These are phyloP conservation scores for Nidula microcarpa DNA, from an alignment of 768 basidiomycete species.

Conservation along the genomic window DNA sequence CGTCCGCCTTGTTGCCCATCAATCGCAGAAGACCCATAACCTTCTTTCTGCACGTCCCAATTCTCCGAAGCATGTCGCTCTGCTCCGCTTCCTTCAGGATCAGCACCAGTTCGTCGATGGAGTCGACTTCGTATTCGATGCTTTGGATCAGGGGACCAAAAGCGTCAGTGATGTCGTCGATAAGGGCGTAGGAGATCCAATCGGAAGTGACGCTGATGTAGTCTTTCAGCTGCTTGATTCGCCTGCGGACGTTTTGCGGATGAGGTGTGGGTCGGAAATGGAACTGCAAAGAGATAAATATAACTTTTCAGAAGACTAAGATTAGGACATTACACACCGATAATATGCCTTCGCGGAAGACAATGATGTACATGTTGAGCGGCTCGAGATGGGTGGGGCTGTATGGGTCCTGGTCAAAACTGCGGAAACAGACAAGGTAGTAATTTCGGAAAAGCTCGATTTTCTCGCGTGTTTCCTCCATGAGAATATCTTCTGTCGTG, in stretches of 20 bases:
- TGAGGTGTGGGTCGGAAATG: slow-evolving; percentile 98
- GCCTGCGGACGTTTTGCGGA: slow-evolving; percentile 94
- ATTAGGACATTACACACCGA: slow-evolving; percentile 55
- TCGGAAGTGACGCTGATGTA: slow-evolving; percentile 98
- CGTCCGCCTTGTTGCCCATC: slow-evolving; percentile 99
- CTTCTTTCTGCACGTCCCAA: slow-evolving; percentile 98
- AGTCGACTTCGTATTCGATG: slow-evolving; percentile 99
- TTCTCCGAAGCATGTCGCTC: slow-evolving; percentile 95
- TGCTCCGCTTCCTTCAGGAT: slow-evolving; percentile 96
- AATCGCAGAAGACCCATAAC: slow-evolving; percentile 95
- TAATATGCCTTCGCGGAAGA: slow-evolving; percentile 94
- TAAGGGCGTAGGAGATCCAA: slow-evolving; percentile 99
- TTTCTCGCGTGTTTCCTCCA: slow-evolving; percentile 99
- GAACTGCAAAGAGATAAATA: slow-evolving; percentile 65
- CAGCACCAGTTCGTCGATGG: slow-evolving; percentile 95
- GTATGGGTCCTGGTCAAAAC: slow-evolving; percentile 98
- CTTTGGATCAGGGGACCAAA: slow-evolving; percentile 98
- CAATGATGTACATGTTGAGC: slow-evolving; percentile 99
- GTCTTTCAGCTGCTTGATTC: slow-evolving; percentile 98
- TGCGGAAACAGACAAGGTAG: slow-evolving; percentile 98
- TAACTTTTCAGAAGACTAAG: neutral
- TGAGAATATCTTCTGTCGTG: slow-evolving; percentile 98
- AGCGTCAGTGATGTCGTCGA: slow-evolving; percentile 99
- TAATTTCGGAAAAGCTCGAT: slow-evolving; percentile 99
- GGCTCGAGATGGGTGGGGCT: slow-evolving; percentile 97